Evolutionary conservation across 2,329 filamentous ascomycete species (phyloP).

Genomic region (Daldinia sp.): DNA sequence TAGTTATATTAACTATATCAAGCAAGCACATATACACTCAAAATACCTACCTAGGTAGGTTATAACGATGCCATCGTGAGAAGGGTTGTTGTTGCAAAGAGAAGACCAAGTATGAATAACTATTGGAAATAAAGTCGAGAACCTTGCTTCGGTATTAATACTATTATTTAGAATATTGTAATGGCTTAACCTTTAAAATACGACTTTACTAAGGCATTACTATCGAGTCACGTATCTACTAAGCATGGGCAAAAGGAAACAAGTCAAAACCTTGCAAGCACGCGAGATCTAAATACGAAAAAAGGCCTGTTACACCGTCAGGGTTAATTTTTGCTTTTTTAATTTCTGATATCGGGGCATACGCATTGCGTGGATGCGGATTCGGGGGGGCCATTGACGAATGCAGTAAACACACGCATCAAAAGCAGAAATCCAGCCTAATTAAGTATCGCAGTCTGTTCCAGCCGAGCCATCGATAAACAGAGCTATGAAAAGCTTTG

Average conservation of each 20-base stretch:
- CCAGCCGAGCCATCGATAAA: constrained; percentile 24
- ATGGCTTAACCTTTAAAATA: background rate
- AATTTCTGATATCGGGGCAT: constrained; percentile 44
- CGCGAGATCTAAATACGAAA: background rate
- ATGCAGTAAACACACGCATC: constrained; percentile 31
- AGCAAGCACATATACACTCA: too few species aligned
- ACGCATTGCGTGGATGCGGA: constrained; percentile 43
- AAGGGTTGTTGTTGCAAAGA: too few species aligned
- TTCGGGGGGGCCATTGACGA: constrained; percentile 34
- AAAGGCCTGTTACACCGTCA: constrained; percentile 5
- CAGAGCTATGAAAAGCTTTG: constrained; percentile 3
- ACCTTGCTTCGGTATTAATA: too few species aligned
- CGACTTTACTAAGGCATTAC: background rate
- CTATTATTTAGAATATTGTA: background rate
- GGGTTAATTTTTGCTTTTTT: constrained; percentile 44
- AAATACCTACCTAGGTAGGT: too few species aligned
- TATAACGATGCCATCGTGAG: too few species aligned
- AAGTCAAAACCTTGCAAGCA: background rate
- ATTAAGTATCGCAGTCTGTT: constrained; percentile 33
- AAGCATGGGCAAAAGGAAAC: background rate
- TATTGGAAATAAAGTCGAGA: background rate
- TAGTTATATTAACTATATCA: too few species aligned
- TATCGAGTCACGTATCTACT: background rate
- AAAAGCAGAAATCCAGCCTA: constrained; percentile 34
- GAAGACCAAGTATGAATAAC: too few species aligned